Evolutionary conservation across 73 alveolate species (phyloP), one percentile per base, ranked within the genome.

Genomic region (Durusdinium trenchii): DNA sequence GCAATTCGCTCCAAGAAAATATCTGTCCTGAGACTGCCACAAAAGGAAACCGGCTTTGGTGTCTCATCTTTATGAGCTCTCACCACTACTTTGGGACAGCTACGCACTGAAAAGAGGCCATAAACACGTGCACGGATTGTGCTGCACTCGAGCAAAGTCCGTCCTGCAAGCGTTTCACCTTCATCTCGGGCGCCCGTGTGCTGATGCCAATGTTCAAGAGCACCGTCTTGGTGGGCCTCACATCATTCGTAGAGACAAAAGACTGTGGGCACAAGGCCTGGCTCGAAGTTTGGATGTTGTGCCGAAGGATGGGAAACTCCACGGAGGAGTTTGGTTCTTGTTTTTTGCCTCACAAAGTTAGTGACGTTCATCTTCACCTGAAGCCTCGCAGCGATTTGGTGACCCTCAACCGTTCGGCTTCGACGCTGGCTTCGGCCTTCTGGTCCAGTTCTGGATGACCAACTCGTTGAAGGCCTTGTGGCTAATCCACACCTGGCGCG

Each of bases 401-500:
- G 5, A 28, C 38, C 82, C 32, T 6, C 6, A n/a, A 26, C 50
- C 6, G 50, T 2, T 69, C 35, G 82, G 38, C 32, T n/a, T n/a
- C 50, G 23, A n/a, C 82, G 7, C 30, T 4, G 2, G 18, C 5
- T 3, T 47, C 64, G 14, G 60, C 96, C 96, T 89, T 3, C 96
- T 67, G 0, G 96, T 89, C 96, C 96, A 89, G 51, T 89, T 89
- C 38, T 89, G 96, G 76, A 89, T 89, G 50, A 89, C 82, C 96
- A 89, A 38, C 82, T 89, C 96, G 52, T 89, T 89, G 96, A 89
- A 89, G 38, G 96, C 96, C 73, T 89, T 89, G 86, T 89, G 96
- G 73, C 96, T 89, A 73, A 89, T 75, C 96, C 96, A 89, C 50
- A 89, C 96, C 96, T 89, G 42, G 32, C 69, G 69, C 32, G 32